Conservation (phyloP, 441 rosid genomes). For the Codiaeum variegatum region DNA sequence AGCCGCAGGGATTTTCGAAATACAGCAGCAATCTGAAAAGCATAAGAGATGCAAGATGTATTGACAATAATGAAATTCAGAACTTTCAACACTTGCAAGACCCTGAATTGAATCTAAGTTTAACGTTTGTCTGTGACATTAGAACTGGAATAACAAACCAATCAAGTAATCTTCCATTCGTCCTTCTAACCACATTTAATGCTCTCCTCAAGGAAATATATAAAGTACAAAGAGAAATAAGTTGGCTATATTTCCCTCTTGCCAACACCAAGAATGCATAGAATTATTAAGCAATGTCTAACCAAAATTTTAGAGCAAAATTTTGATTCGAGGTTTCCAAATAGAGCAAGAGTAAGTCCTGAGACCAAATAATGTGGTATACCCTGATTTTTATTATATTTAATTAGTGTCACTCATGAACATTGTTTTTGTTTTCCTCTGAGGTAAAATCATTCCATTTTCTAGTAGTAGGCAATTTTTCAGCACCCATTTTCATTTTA, state of each 20-base stretch:
- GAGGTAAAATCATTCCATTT: not conserved
- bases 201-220: not conserved
- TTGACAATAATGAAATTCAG: not conserved
- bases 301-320: not conserved
- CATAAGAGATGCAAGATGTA: not conserved
- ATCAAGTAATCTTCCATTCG: not conserved
- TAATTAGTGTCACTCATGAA: not conserved
- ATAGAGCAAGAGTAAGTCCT: not conserved
- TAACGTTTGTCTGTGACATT: not conserved
- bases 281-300: not conserved
- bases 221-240: not conserved
- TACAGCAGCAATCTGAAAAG: slow-evolving; percentile 86
- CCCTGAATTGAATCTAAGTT: not conserved
- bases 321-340: not conserved
- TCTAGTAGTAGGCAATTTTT: not conserved
- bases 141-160: not conserved
- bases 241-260: not conserved
- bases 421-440: not conserved
- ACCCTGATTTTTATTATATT: not conserved
- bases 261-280: not conserved
- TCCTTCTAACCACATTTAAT: not conserved
- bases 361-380: not conserved
- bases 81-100: not conserved
- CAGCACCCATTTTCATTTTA: not conserved
- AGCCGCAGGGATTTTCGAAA: slow-evolving; percentile 91